phyloP scores from a whole-genome alignment of 2,329 filamentous ascomycete species.

The Sporothrix pallida region DNA sequence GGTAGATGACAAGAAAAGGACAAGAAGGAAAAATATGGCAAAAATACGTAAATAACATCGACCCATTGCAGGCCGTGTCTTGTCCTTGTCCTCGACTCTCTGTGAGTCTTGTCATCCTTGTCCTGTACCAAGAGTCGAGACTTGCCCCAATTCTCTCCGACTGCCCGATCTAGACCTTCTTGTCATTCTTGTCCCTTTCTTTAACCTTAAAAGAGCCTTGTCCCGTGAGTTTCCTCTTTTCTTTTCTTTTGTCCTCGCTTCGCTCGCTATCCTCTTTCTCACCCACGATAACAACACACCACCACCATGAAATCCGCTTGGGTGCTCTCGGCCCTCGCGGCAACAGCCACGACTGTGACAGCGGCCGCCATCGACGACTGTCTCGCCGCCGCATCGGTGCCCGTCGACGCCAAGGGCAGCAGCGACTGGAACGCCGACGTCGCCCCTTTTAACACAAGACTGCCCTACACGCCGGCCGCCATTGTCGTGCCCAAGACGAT shows the following conservation, averaged over 20 bases:
- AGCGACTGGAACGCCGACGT: constrained; percentile 41
- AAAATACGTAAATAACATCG: neutral
- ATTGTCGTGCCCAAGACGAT: constrained; percentile 52
- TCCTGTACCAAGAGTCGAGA: no score
- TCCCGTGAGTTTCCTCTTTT: neutral
- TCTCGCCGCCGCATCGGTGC: constrained; percentile 40
- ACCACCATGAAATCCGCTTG: neutral
- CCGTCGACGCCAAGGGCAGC: constrained; percentile 39
- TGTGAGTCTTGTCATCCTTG: no score
- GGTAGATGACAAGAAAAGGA: neutral
- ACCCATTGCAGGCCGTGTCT: constrained; percentile 4
- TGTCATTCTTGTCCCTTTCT: no score
- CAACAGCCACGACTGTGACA: no score
- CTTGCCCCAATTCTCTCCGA: neutral
- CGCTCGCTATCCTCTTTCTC: neutral
- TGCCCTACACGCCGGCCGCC: constrained; percentile 47
- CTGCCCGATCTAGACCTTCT: neutral
- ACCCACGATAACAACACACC: no score
- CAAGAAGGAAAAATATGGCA: neutral
- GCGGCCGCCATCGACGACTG: constrained; percentile 44
- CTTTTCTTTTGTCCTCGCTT: neutral
- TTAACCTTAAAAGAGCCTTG: no score
- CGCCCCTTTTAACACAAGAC: constrained; percentile 42
- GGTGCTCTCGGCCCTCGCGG: constrained; percentile 18
- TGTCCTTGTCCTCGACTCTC: neutral